phyloP scores from a whole-genome alignment of 495 filamentous ascomycete species.

The Sporormia fimetaria region DNA sequence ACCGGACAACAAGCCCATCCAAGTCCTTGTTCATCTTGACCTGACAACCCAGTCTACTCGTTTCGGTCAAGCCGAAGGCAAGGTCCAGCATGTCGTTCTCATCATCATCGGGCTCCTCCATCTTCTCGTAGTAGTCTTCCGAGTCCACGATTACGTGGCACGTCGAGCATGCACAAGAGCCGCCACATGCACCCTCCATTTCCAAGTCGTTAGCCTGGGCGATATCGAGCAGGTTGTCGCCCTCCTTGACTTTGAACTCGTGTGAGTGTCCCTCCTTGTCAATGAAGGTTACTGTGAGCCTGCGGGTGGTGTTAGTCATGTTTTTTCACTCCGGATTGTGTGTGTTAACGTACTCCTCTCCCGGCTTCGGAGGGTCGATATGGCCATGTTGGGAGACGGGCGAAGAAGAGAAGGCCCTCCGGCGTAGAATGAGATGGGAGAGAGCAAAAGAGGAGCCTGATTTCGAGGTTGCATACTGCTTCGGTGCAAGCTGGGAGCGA shows the following conservation, averaged over 20 bases:
- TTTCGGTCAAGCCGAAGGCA: conserved; percentile 92
- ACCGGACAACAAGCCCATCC: conserved; percentile 69
- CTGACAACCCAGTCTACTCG: conserved; percentile 90
- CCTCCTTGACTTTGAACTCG: conserved; percentile 66
- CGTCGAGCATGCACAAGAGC: conserved; percentile 91
- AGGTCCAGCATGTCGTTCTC: conserved; percentile 99
- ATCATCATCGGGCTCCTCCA: conserved; percentile 87
- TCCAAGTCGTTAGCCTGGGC: conserved; percentile 90
- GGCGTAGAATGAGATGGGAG: conserved; percentile 13
- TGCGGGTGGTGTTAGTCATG: conserved; percentile 29
- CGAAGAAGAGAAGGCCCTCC: conserved; percentile 56
- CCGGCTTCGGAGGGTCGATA: conserved; percentile 70
- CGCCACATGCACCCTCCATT: conserved; percentile 97
- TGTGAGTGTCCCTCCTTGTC: conserved; percentile 77
- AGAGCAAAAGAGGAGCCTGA: background rate
- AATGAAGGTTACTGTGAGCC: conserved; percentile 81
- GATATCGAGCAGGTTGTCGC: conserved; percentile 88
- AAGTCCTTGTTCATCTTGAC: conserved; percentile 81
- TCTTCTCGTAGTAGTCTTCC: conserved; percentile 74
- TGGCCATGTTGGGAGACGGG: conserved; percentile 58
- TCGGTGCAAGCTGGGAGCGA: background rate
- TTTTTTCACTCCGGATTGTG: background rate
- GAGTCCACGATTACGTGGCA: conserved; percentile 91
- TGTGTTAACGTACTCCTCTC: conserved; percentile 69
- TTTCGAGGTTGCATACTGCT: background rate